These are phyloP conservation scores for Ascochyta clinopodiicola DNA, from an alignment of 2,329 filamentous ascomycete genomes.

Conservation along the genomic window DNA sequence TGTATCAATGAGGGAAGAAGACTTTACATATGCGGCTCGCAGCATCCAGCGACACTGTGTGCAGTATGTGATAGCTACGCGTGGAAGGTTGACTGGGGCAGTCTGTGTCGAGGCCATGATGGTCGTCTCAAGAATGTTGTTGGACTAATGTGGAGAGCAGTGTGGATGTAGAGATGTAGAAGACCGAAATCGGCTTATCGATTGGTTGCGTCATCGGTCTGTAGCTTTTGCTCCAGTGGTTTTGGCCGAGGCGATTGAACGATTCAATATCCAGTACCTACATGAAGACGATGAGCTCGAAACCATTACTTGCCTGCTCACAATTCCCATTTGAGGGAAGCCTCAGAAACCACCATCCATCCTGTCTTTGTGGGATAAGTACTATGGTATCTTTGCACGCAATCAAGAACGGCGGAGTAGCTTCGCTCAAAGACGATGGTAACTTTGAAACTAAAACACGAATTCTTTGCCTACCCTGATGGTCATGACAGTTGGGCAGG, in stretches of 20 bases:
- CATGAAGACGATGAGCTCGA: too few relatives aligned
- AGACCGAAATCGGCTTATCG: constrained; percentile 12
- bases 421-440: not conserved
- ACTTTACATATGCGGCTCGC: constrained; percentile 78
- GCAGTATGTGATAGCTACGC: constrained; percentile 88
- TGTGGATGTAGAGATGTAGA: not conserved
- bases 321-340: not conserved
- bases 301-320: not conserved
- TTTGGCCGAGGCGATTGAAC: too few relatives aligned
- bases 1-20: not conserved
- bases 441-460: not conserved
- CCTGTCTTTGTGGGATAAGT: not conserved
- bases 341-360: not conserved
- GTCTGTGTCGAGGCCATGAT: constrained; percentile 35
- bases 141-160: not conserved
- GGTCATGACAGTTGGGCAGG: constrained; percentile 12
- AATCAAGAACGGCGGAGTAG: not conserved
- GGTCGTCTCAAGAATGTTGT: not conserved
- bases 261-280: too few relatives aligned
- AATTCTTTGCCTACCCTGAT: not conserved
- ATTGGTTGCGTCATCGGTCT: constrained; percentile 12
- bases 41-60: constrained; percentile 95
- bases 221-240: not conserved
- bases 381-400: not conserved
- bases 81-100: constrained; percentile 60